A percentile compares a stretch with the other conserved stretches of the same genome.
phyloP scores from a whole-genome alignment of 495 filamentous ascomycete species.

The Xanthoparmelia taractica region DNA sequence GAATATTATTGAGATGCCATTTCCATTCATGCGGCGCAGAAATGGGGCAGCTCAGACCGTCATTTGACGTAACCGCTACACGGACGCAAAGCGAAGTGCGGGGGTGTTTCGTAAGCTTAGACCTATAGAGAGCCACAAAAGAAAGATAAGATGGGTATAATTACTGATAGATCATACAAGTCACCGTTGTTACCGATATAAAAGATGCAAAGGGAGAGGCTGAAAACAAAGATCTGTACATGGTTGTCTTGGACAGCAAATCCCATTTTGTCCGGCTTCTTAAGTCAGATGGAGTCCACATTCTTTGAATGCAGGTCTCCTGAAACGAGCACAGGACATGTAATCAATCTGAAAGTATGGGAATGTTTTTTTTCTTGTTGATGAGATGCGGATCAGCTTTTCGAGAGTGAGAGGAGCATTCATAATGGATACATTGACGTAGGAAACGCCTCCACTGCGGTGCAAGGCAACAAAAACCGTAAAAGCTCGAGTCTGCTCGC shows the following conservation, averaged over 20 bases:
- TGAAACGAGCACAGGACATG: background rate
- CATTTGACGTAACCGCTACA: slow-evolving; percentile 9
- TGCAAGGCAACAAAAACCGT: background rate
- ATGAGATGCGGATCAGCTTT: background rate
- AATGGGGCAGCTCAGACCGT: background rate
- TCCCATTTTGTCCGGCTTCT: background rate
- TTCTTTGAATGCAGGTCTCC: background rate
- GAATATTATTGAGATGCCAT: background rate
- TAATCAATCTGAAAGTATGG: background rate
- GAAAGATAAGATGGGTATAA: background rate
- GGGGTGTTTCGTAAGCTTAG: background rate
- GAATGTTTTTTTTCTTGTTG: background rate
- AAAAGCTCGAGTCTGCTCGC: background rate
- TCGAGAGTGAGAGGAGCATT: background rate
- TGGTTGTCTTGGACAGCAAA: background rate
- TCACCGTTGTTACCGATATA: background rate
- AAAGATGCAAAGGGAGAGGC: background rate
- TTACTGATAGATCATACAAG: background rate
- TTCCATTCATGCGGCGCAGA: background rate
- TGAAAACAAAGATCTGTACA: background rate
- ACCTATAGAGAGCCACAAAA: background rate
- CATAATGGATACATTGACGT: too few relatives aligned
- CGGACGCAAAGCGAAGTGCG: background rate
- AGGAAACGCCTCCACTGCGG: background rate
- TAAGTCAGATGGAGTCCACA: background rate